These are phyloP conservation scores for Westerdykella sp. DNA, from an alignment of 2,329 filamentous ascomycete species.

Conservation along the genomic window DNA sequence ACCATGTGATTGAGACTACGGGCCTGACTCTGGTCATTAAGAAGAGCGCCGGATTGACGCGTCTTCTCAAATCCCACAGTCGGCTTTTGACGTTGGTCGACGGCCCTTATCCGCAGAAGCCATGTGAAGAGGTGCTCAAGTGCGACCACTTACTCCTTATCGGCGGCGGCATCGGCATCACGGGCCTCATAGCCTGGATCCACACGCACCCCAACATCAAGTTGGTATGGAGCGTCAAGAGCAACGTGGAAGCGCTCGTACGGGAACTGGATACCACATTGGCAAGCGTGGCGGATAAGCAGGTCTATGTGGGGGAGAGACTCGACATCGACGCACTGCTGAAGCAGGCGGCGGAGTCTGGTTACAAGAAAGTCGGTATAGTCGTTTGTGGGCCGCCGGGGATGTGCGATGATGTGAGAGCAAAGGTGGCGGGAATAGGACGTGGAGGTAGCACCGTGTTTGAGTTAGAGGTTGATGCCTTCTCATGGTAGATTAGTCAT, in stretches of 20 bases:
- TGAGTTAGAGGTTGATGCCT: conserved; percentile 2
- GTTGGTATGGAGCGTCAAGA: conserved; percentile 35
- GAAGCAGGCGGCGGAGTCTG: conserved; percentile 23
- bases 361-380: conserved; percentile 32
- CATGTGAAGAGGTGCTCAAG: neutral
- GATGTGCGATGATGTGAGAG: conserved; percentile 39
- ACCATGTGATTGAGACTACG: neutral
- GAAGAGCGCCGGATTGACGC: conserved; percentile 2
- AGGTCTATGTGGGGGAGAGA: conserved; percentile 12
- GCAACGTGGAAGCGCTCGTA: conserved; percentile 4
- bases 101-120: neutral
- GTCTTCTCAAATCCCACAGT: conserved; percentile 2
- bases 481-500: neutral
- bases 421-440: conserved; percentile 14
- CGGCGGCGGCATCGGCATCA: conserved; percentile 47
- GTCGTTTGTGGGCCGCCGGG: conserved; percentile 39
- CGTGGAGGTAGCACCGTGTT: conserved; percentile 9
- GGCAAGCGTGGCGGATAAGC: conserved; percentile 21
- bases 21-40: neutral
- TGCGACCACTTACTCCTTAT: conserved; percentile 38
- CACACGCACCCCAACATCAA: conserved; percentile 33
- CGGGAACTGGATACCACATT: conserved; percentile 22
- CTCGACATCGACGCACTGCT: conserved; percentile 29
- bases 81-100: conserved; percentile 2
- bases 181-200: conserved; percentile 37